Conservation (phyloP, 768 basidiomycete species). For the Paxillus involutus region DNA sequence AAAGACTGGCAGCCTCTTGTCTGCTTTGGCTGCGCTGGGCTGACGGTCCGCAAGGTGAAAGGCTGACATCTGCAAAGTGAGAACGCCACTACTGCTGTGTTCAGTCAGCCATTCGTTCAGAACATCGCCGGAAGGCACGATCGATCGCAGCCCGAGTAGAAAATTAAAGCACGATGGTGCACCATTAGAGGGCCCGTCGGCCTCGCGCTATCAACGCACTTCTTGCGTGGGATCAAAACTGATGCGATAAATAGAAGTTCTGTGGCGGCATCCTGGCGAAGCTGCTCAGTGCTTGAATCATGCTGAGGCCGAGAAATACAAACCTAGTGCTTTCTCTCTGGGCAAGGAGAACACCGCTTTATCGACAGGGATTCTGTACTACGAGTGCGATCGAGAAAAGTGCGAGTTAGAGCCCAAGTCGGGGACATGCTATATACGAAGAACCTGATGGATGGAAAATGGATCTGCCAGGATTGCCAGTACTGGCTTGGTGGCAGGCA, state of each 20-base stretch:
- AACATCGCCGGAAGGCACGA: not conserved
- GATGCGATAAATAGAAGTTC: slow-evolving; percentile 4
- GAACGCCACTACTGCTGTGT: slow-evolving; percentile 3
- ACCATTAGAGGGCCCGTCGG: slow-evolving; percentile 7
- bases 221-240: slow-evolving; percentile 6
- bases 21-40: not conserved
- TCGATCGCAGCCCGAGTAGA: not conserved
- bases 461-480: not conserved
- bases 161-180: not conserved
- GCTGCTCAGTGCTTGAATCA: not conserved
- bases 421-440: not conserved
- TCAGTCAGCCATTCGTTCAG: slow-evolving; percentile 1
- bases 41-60: not conserved
- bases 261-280: slow-evolving; percentile 1
- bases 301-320: not conserved
- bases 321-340: not conserved
- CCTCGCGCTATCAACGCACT: slow-evolving; percentile 13
- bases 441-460: not conserved
- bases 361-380: not conserved
- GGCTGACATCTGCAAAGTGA: not conserved
- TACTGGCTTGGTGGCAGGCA: not conserved
- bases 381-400: not conserved
- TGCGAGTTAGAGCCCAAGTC: not conserved
- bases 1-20: not conserved
- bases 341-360: not conserved